Evolutionary conservation across 805 yeast species (phyloP).

Genomic region (Grigorovia jiainica): DNA sequence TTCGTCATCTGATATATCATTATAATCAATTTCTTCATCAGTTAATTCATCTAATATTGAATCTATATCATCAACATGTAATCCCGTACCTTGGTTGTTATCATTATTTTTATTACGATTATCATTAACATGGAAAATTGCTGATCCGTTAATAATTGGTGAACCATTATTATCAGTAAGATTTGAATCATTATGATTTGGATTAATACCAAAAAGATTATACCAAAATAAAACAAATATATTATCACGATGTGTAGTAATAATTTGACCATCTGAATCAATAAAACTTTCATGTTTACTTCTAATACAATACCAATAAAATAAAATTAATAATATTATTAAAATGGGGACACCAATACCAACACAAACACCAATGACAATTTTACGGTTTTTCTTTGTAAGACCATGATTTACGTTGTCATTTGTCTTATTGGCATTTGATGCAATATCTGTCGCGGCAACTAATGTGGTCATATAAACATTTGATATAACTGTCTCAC

Average conservation of each 20-base stretch:
- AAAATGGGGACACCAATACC: conserved; percentile 62
- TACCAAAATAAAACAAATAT: conserved; percentile 25
- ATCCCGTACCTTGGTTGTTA: too few relatives aligned
- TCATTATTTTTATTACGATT: too few relatives aligned
- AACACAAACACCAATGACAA: conserved; percentile 60
- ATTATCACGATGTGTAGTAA: conserved; percentile 27
- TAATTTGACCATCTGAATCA: conserved; percentile 31
- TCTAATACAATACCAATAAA: conserved; percentile 24
- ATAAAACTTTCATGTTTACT: conserved; percentile 27
- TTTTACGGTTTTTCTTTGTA: conserved; percentile 39
- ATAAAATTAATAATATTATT: conserved; percentile 13
- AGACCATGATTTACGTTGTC: conserved; percentile 30
- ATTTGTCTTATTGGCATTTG: conserved; percentile 11
- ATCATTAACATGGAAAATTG: too few relatives aligned
- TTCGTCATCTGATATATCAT: not conserved
- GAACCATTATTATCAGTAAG: not conserved
- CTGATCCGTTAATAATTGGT: too few relatives aligned
- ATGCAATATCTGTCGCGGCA: conserved; percentile 21
- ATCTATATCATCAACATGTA: not conserved
- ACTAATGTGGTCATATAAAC: conserved; percentile 26
- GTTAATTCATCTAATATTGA: not conserved
- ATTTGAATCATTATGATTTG: not conserved
- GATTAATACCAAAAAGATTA: conserved; percentile 20
- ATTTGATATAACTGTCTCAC: conserved; percentile 28
- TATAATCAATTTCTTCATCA: conserved; percentile 2